These are phyloP conservation scores for Pezicula rhizophila DNA, from an alignment of 2,329 filamentous ascomycete species.

Conservation along the genomic window DNA sequence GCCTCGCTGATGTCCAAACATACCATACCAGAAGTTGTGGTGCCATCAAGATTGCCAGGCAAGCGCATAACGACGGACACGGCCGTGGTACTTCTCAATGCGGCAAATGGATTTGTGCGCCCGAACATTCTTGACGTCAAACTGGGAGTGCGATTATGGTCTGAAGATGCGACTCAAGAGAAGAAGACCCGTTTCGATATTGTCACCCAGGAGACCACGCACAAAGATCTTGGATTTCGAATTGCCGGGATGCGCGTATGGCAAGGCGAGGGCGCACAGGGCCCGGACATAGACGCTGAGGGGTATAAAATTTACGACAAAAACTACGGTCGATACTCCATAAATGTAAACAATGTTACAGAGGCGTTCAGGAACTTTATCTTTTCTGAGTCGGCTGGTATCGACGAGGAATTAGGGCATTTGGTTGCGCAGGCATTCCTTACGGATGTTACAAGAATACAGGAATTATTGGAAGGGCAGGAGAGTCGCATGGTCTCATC, in stretches of 20 bases:
- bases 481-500: constrained; percentile 58
- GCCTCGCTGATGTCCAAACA: constrained; percentile 27
- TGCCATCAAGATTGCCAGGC: constrained; percentile 12
- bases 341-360: constrained; percentile 48
- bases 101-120: constrained; percentile 70
- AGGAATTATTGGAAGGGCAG: constrained; percentile 46
- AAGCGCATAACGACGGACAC: constrained; percentile 64
- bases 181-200: constrained; percentile 57
- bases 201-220: constrained; percentile 53
- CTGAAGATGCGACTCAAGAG: constrained; percentile 58
- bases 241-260: constrained; percentile 62
- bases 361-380: constrained; percentile 51
- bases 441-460: constrained; percentile 45
- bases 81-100: constrained; percentile 81
- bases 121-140: constrained; percentile 94
- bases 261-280: constrained; percentile 47
- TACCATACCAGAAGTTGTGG: constrained; percentile 19
- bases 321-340: constrained; percentile 49
- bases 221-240: constrained; percentile 53
- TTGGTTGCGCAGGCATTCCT: constrained; percentile 49
- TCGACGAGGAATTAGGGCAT: constrained; percentile 51
- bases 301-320: constrained; percentile 57
- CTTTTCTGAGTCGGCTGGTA: constrained; percentile 51
- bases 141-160: constrained; percentile 80
- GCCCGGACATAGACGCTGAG: constrained; percentile 46